A percentile compares a stretch with the other conserved stretches of the same genome.
phyloP scores from a whole-genome alignment of 108 stramenopile genomes.

The Heterococcus sp. region DNA sequence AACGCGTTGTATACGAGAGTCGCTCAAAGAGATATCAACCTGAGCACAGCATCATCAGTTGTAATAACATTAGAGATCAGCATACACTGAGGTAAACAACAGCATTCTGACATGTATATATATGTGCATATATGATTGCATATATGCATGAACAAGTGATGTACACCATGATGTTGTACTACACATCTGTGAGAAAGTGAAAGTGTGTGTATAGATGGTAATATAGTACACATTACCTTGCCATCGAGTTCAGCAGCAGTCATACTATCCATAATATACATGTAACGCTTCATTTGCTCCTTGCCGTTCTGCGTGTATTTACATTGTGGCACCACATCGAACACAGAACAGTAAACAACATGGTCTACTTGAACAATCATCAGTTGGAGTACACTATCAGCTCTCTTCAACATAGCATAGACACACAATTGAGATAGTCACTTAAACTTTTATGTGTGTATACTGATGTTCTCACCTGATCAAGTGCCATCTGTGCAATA shows the following conservation, averaged over 20 bases:
- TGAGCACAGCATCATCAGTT: neutral
- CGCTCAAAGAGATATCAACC: constrained; percentile 38
- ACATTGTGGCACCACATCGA: constrained; percentile 8
- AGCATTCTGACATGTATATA: neutral
- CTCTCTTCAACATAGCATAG: constrained; percentile 1
- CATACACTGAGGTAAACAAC: neutral
- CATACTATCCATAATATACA: constrained; percentile 97
- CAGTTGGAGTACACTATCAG: neutral
- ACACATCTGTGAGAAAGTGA: neutral
- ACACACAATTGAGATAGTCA: neutral
- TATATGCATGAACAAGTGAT: neutral
- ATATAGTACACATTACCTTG: constrained; percentile 54
- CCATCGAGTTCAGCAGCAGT: constrained; percentile 89
- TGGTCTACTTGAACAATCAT: neutral
- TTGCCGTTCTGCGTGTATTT: neutral
- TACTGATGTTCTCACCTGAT: neutral
- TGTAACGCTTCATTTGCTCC: constrained; percentile 70
- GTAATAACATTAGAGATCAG: neutral
- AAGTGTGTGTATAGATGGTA: too few species aligned
- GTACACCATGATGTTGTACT: neutral
- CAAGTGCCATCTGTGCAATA: too few species aligned
- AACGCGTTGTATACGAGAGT: constrained; percentile 64
- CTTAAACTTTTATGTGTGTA: neutral
- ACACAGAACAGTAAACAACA: neutral
- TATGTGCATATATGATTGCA: neutral